phyloP scores from a whole-genome alignment of 305 asterid species.

The Ruellia speciosa region DNA sequence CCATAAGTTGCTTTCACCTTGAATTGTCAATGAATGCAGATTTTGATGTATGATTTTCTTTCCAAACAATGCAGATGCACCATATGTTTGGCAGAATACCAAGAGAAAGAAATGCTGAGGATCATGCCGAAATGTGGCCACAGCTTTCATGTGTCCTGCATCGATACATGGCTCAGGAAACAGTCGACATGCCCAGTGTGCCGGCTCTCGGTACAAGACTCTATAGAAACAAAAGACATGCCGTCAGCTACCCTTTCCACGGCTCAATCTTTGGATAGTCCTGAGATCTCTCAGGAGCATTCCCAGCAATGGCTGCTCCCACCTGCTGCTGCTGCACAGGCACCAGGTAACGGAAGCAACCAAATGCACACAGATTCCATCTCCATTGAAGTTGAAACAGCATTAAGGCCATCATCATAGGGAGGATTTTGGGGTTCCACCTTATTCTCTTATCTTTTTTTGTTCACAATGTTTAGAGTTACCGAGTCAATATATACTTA shows the following conservation, averaged over 20 bases:
- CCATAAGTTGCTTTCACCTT: not conserved
- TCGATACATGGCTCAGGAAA: conserved; percentile 72
- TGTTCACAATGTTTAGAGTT: conserved; percentile 1
- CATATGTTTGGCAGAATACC: conserved; percentile 70
- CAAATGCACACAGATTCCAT: conserved; percentile 26
- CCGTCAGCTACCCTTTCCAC: conserved; percentile 25
- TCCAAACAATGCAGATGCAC: conserved; percentile 44
- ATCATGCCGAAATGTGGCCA: conserved; percentile 88
- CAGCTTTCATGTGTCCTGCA: conserved; percentile 70
- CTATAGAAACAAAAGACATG: conserved; percentile 21
- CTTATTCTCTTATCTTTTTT: not conserved
- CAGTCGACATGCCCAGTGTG: conserved; percentile 89
- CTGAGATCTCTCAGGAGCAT: conserved; percentile 43
- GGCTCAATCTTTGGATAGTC: conserved; percentile 34
- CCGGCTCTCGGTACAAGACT: conserved; percentile 56
- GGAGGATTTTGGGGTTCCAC: conserved; percentile 4
- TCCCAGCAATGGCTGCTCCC: conserved; percentile 61
- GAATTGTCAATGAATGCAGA: not conserved
- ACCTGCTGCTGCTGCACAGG: conserved; percentile 17
- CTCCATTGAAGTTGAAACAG: conserved; percentile 30
- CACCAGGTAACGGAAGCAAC: conserved; percentile 26
- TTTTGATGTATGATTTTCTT: not conserved
- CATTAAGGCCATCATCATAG: conserved; percentile 31
- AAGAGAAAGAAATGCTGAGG: conserved; percentile 70
- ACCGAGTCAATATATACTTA: not conserved